phyloP scores from a whole-genome alignment of 768 basidiomycete species.

The Leccinum boreale region DNA sequence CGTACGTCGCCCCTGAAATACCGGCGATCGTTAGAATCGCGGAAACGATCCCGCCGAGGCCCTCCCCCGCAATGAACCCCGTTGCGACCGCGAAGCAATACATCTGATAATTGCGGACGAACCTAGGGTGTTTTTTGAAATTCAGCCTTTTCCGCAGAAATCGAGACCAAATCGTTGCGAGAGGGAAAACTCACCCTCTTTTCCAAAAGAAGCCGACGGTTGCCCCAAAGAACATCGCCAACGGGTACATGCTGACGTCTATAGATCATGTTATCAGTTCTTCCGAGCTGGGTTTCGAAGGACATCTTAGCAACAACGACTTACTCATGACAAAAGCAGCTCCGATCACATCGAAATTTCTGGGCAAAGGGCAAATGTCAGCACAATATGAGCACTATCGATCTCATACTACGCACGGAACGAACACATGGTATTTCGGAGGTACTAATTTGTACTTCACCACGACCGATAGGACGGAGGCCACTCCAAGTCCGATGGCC shows the following conservation, averaged over 20 bases:
- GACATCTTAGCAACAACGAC: not conserved
- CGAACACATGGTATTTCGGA: slow-evolving; percentile 1
- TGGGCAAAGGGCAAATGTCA: not conserved
- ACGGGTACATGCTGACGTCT: not conserved
- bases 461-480: slow-evolving; percentile 1
- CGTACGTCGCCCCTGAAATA: slow-evolving; percentile 25
- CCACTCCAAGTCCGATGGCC: not conserved
- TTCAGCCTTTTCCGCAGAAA: not conserved
- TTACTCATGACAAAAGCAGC: not conserved
- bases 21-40: slow-evolving; percentile 30
- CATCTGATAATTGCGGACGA: slow-evolving; percentile 4
- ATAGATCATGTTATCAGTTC: not conserved
- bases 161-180: no score
- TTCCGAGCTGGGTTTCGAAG: not conserved
- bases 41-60: slow-evolving; percentile 36
- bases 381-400: no score
- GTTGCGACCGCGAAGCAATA: slow-evolving; percentile 37
- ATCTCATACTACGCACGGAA: not conserved
- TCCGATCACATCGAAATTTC: not conserved
- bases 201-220: not conserved
- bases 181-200: not conserved
- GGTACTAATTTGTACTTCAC: slow-evolving; percentile 1
- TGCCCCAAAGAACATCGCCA: not conserved
- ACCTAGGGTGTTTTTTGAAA: not conserved
- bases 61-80: slow-evolving; percentile 40